phyloP scores from a whole-genome alignment of 305 asterid genomes.

The Withania somnifera region DNA sequence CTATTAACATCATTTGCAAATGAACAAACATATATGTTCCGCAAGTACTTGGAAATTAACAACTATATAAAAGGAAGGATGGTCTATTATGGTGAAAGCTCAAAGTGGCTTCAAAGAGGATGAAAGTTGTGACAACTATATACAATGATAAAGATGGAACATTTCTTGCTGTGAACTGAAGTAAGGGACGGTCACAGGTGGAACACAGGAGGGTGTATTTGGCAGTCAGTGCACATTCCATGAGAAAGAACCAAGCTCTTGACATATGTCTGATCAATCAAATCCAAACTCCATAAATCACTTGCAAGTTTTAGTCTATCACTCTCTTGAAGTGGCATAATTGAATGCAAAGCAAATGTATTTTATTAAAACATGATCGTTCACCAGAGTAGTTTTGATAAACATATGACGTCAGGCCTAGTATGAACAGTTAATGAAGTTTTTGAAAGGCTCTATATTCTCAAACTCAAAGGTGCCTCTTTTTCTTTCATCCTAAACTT shows the following conservation, averaged over 20 bases:
- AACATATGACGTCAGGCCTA: not conserved
- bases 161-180: not conserved
- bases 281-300: constrained; percentile 1
- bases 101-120: not conserved
- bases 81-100: not conserved
- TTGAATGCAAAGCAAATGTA: not conserved
- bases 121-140: not conserved
- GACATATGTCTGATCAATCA: not conserved
- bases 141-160: not conserved
- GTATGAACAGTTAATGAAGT: not conserved
- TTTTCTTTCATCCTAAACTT: not conserved
- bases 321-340: not conserved
- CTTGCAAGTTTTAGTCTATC: not conserved
- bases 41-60: not conserved
- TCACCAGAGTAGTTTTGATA: not conserved
- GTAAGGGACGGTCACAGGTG: not conserved
- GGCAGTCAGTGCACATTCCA: not conserved
- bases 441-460: not conserved
- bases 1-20: not conserved
- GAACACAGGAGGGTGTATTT: not conserved
- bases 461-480: not conserved
- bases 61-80: not conserved
- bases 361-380: not conserved
- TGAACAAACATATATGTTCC: not conserved
- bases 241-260: not conserved